phyloP scores from a whole-genome alignment of 1,284 basidiomycete species.

The Entoloma clypeatum region DNA sequence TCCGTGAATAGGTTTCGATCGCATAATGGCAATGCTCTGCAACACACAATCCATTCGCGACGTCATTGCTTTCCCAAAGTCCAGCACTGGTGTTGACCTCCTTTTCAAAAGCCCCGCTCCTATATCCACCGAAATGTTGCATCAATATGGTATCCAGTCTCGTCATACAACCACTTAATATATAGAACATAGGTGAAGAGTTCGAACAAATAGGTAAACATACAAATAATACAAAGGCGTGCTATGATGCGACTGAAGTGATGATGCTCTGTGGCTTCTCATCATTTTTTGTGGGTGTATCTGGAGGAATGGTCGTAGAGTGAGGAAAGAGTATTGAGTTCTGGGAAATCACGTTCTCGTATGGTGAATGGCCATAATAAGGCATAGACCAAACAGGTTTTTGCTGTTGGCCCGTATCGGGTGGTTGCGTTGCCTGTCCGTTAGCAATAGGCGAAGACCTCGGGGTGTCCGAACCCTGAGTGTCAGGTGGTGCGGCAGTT shows the following conservation, averaged over 20 bases:
- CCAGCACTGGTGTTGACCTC: slow-evolving; percentile 77
- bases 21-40: slow-evolving; percentile 87
- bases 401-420: slow-evolving; percentile 16
- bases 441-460: slow-evolving; percentile 10
- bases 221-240: slow-evolving; percentile 14
- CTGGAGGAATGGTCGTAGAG: slow-evolving; percentile 22
- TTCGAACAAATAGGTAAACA: slow-evolving; percentile 12
- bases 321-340: slow-evolving; percentile 38
- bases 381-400: slow-evolving; percentile 39
- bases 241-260: slow-evolving; percentile 20
- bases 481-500: slow-evolving; percentile 34
- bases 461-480: slow-evolving; percentile 22
- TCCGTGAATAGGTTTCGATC: slow-evolving; percentile 77
- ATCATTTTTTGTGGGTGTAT: slow-evolving; percentile 31
- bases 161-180: slow-evolving; percentile 18
- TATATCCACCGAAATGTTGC: slow-evolving; percentile 50
- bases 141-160: slow-evolving; percentile 58
- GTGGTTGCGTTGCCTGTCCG: slow-evolving; percentile 9
- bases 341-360: slow-evolving; percentile 44
- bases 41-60: slow-evolving; percentile 83
- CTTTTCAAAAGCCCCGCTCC: slow-evolving; percentile 85
- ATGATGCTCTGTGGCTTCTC: slow-evolving; percentile 24
- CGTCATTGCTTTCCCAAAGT: slow-evolving; percentile 96
- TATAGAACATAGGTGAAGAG: slow-evolving; percentile 16
- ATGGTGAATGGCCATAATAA: slow-evolving; percentile 40